Evolutionary conservation across 257 asterid species (phyloP).

Genomic region (Salvia rosmarinus): DNA sequence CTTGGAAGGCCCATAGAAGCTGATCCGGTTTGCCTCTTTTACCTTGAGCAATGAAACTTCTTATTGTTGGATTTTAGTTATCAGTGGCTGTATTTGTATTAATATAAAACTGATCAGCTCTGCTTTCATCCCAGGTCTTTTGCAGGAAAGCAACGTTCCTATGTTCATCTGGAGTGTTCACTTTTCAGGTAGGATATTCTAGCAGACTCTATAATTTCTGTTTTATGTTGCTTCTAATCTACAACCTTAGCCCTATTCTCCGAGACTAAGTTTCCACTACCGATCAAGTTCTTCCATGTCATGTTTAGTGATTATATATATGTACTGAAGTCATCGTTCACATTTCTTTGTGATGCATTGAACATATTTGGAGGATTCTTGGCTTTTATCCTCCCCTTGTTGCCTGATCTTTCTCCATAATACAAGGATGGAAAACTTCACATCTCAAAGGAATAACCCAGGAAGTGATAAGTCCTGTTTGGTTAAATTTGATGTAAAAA

Average conservation of each 20-base stretch:
- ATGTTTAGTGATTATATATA: background rate
- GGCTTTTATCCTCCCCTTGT: background rate
- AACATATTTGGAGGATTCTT: slow-evolving; percentile 7
- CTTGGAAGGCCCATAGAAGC: slow-evolving; percentile 92
- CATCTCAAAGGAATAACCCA: background rate
- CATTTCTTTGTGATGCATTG: background rate
- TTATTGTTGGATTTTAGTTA: slow-evolving; percentile 18
- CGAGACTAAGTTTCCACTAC: slow-evolving; percentile 1
- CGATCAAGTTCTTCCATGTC: slow-evolving; percentile 15
- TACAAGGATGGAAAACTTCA: slow-evolving; percentile 13
- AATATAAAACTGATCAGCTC: slow-evolving; percentile 21
- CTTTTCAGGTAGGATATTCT: slow-evolving; percentile 66
- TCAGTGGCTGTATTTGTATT: slow-evolving; percentile 18
- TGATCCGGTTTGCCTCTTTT: slow-evolving; percentile 66
- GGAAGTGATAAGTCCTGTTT: background rate
- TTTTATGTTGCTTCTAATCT: background rate
- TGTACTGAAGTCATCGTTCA: slow-evolving; percentile 1
- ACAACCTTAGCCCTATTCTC: background rate
- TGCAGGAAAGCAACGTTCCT: slow-evolving; percentile 86
- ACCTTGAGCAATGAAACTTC: slow-evolving; percentile 25
- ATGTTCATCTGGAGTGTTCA: slow-evolving; percentile 71
- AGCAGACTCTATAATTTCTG: slow-evolving; percentile 13
- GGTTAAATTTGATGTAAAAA: background rate
- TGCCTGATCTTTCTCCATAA: background rate
- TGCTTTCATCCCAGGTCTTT: slow-evolving; percentile 60